These are phyloP conservation scores for Stemphylium lycopersici DNA, from an alignment of 2,329 filamentous ascomycete species.

Conservation along the genomic window DNA sequence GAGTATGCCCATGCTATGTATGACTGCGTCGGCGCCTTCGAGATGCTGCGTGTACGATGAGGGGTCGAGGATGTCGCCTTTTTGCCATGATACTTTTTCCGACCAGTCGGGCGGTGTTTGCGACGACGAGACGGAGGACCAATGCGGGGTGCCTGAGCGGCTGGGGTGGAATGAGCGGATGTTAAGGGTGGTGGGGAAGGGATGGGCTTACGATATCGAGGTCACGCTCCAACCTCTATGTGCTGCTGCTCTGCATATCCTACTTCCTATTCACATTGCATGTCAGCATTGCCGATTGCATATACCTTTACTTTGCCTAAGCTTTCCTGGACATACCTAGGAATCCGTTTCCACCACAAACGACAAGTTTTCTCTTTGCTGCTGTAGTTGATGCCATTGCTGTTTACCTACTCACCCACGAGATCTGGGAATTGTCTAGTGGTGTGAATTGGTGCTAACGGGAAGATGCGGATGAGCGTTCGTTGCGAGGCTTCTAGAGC, in stretches of 20 bases:
- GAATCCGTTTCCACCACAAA: slow-evolving; percentile 94
- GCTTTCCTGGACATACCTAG: slow-evolving; percentile 61
- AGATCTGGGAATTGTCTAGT: slow-evolving; percentile 9
- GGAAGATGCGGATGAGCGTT: not conserved
- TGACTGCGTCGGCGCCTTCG: slow-evolving; percentile 78
- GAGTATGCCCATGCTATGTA: slow-evolving; percentile 95
- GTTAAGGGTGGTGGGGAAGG: slow-evolving; percentile 2
- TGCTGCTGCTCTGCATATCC: slow-evolving; percentile 90
- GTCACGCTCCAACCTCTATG: slow-evolving; percentile 88
- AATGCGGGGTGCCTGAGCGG: slow-evolving; percentile 87
- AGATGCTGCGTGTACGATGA: slow-evolving; percentile 79
- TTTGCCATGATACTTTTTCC: slow-evolving; percentile 81
- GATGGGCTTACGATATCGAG: slow-evolving; percentile 75
- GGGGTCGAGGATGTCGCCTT: slow-evolving; percentile 85
- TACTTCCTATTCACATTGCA: slow-evolving; percentile 57
- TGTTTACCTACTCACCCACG: not conserved
- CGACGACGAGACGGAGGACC: slow-evolving; percentile 79
- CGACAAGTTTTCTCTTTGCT: slow-evolving; percentile 78
- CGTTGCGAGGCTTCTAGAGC: not conserved
- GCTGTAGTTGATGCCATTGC: slow-evolving; percentile 60
- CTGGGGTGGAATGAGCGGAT: slow-evolving; percentile 53
- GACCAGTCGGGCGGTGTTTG: slow-evolving; percentile 78
- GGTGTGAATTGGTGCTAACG: not conserved
- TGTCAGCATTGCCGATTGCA: not conserved
- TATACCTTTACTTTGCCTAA: not conserved